Conservation (phyloP, 2,329 filamentous ascomycete genomes). For the Onygenales sp. region DNA sequence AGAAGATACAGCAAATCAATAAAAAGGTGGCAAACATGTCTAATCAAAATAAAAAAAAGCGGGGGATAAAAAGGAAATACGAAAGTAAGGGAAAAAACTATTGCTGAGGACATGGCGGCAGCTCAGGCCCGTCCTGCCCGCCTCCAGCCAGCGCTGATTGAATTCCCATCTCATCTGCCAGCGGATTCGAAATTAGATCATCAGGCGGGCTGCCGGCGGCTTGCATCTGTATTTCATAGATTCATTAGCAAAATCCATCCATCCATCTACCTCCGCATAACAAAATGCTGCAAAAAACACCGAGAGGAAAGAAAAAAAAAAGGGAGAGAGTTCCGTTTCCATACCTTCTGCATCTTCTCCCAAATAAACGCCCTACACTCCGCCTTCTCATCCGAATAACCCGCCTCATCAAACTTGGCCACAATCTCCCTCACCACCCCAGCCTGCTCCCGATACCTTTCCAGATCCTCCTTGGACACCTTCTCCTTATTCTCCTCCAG, state of each 20-base stretch:
- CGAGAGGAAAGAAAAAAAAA: constrained; percentile 4
- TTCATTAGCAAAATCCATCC: neutral
- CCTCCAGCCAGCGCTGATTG: constrained; percentile 53
- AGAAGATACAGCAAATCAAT: too few species aligned
- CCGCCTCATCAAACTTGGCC: constrained; percentile 70
- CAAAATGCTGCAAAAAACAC: constrained; percentile 1
- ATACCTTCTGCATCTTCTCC: constrained; percentile 93
- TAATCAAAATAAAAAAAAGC: neutral
- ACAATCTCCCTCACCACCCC: constrained; percentile 77
- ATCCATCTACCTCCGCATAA: neutral
- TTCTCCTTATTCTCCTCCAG: constrained; percentile 64
- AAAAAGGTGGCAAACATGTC: neutral
- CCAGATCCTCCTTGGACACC: constrained; percentile 58
- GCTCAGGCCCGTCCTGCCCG: constrained; percentile 29
- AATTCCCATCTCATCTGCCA: constrained; percentile 67
- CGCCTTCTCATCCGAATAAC: constrained; percentile 72
- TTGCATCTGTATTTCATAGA: constrained; percentile 68
- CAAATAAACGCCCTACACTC: constrained; percentile 86
- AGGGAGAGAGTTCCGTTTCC: constrained; percentile 16
- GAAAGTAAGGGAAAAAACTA: constrained; percentile 21
- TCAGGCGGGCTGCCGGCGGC: constrained; percentile 79
- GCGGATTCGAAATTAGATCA: constrained; percentile 58
- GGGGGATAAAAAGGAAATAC: neutral
- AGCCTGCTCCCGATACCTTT: constrained; percentile 74
- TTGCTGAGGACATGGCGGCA: constrained; percentile 56